Evolutionary conservation across 129 eudicot species (phyloP).

Genomic region (Flaveria ramosissima): DNA sequence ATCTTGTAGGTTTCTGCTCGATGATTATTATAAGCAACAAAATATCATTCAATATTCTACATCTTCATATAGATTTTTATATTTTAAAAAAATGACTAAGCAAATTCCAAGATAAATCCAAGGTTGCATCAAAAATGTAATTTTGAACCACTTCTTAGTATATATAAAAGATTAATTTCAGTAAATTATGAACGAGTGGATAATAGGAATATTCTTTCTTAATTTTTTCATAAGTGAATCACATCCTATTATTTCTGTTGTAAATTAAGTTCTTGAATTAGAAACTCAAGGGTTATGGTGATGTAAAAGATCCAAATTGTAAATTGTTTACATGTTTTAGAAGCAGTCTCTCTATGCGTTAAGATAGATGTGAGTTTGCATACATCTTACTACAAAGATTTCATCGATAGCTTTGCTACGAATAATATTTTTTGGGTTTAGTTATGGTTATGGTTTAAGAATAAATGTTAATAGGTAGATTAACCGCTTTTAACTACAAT

Average conservation of each 20-base stretch:
- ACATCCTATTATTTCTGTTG: background rate
- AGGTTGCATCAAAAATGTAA: background rate
- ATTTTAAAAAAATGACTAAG: background rate
- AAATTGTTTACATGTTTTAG: slow-evolving; percentile 17
- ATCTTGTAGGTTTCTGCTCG: background rate
- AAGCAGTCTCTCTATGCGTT: no score
- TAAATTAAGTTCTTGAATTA: background rate
- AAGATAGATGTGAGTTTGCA: no score
- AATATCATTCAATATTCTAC: background rate
- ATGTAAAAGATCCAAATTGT: background rate
- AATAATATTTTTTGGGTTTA: no score
- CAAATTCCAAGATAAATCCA: no score
- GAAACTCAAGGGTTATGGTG: background rate
- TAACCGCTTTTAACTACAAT: no score
- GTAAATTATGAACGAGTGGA: background rate
- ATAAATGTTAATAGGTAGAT: slow-evolving; percentile 2
- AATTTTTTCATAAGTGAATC: background rate
- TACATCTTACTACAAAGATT: no score
- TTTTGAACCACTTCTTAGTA: background rate
- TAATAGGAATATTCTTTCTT: background rate
- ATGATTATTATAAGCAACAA: background rate
- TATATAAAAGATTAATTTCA: background rate
- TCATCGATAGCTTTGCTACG: no score
- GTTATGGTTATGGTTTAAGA: slow-evolving; percentile 10
- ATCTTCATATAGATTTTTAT: background rate